These are phyloP conservation scores for Salix caprea DNA, from an alignment of 345 rosid species.

Conservation along the genomic window DNA sequence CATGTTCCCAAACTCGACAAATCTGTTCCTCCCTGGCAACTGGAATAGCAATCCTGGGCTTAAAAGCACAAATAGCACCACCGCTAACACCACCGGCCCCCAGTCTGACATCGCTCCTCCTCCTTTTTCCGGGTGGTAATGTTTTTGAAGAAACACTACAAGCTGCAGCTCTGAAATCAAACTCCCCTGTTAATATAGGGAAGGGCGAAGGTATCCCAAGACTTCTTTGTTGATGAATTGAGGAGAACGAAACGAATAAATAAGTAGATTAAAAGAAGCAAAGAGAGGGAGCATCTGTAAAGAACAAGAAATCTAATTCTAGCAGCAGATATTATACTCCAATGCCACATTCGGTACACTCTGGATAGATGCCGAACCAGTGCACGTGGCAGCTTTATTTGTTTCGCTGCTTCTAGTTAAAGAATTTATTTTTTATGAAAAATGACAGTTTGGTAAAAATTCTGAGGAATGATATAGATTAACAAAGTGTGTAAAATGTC, in stretches of 20 bases:
- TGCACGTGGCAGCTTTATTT: constrained; percentile 19
- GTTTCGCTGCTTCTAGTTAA: background rate
- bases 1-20: constrained; percentile 23
- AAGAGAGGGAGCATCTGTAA: constrained; percentile 1
- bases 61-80: constrained; percentile 24
- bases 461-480: no score
- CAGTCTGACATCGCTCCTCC: constrained; percentile 19
- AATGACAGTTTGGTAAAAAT: no score
- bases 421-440: no score
- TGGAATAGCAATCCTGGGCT: constrained; percentile 27
- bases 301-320: constrained; percentile 2
- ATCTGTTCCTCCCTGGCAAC: constrained; percentile 15
- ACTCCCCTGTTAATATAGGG: background rate
- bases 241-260: constrained; percentile 13
- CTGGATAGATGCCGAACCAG: constrained; percentile 4
- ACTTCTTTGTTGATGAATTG: background rate
- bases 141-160: background rate
- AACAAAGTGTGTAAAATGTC: no score
- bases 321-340: background rate
- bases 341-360: background rate
- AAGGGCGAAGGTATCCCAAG: background rate
- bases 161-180: background rate
- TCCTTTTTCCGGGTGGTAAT: background rate
- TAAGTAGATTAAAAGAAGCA: background rate
- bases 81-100: constrained; percentile 28